phyloP scores from a whole-genome alignment of 2,329 filamentous ascomycete genomes.

The Colletotrichum tamarilloi region DNA sequence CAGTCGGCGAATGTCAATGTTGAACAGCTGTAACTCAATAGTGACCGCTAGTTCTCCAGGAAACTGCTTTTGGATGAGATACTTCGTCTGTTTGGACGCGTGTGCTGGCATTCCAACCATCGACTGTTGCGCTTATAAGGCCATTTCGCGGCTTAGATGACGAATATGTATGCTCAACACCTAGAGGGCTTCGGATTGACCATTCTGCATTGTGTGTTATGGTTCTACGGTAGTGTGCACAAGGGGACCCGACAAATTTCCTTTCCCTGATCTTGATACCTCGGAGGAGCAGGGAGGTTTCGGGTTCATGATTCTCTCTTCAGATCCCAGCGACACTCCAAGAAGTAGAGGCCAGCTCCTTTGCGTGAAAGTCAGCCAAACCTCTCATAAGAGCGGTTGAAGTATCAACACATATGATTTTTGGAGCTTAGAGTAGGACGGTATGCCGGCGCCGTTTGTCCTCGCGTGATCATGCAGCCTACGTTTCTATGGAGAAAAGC shows the following conservation, averaged over 20 bases:
- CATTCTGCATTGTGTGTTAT: background rate
- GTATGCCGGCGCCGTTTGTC: background rate
- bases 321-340: background rate
- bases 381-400: background rate
- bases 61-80: background rate
- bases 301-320: background rate
- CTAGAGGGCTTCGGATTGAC: background rate
- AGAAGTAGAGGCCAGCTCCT: background rate
- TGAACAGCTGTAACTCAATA: background rate
- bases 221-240: background rate
- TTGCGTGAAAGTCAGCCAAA: background rate
- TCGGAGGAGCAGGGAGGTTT: background rate
- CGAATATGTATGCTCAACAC: background rate
- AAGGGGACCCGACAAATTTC: background rate
- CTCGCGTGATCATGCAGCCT: conserved; percentile 12
- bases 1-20: background rate
- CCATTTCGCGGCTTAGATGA: background rate
- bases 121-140: background rate
- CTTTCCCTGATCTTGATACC: background rate
- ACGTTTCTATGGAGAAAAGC: background rate
- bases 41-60: background rate
- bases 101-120: too few relatives aligned
- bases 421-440: too few relatives aligned
- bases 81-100: background rate
- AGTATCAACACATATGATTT: too few relatives aligned